Percentiles rank a stretch among this genome's conserved stretches.
These are phyloP conservation scores for Nyssa sinensis DNA, from an alignment of 148 eudicot genomes.

Conservation along the genomic window DNA sequence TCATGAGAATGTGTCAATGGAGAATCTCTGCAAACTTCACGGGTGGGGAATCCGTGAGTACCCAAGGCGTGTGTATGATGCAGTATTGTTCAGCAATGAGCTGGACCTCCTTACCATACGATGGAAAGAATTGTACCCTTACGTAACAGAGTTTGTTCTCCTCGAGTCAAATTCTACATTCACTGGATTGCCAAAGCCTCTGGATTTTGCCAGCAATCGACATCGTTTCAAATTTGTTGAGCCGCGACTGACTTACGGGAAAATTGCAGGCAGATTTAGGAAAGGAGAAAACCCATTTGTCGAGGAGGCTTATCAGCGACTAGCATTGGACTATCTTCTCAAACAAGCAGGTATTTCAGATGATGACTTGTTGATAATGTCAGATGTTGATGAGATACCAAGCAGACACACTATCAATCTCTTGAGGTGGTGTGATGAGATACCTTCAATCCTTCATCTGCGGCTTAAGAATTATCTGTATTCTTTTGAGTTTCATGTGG, in stretches of 20 bases:
- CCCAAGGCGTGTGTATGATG: constrained; percentile 78
- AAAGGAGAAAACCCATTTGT: constrained; percentile 71
- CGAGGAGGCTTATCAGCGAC: constrained; percentile 82
- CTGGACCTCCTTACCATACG: constrained; percentile 59
- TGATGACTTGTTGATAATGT: constrained; percentile 76
- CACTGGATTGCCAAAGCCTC: constrained; percentile 66
- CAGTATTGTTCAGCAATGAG: constrained; percentile 73
- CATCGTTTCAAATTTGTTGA: constrained; percentile 59
- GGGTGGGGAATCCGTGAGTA: constrained; percentile 83
- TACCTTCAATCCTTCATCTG: constrained; percentile 64
- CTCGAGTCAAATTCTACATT: constrained; percentile 84
- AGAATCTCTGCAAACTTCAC: constrained; percentile 66
- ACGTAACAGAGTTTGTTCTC: constrained; percentile 60
- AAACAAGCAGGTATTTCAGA: constrained; percentile 66
- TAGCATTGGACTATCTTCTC: constrained; percentile 66
- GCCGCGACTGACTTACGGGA: constrained; percentile 70
- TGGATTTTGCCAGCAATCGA: constrained; percentile 43
- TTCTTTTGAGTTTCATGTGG: constrained; percentile 69
- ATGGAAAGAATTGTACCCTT: constrained; percentile 83
- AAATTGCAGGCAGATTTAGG: constrained; percentile 52
- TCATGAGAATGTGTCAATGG: constrained; percentile 66
- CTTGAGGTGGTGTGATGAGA: constrained; percentile 78
- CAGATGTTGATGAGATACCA: constrained; percentile 84
- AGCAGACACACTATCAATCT: constrained; percentile 77
- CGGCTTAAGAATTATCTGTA: constrained; percentile 67